Conservation (phyloP, 1,139 yeast genomes). For the Lodderomyces metapsilosis region DNA sequence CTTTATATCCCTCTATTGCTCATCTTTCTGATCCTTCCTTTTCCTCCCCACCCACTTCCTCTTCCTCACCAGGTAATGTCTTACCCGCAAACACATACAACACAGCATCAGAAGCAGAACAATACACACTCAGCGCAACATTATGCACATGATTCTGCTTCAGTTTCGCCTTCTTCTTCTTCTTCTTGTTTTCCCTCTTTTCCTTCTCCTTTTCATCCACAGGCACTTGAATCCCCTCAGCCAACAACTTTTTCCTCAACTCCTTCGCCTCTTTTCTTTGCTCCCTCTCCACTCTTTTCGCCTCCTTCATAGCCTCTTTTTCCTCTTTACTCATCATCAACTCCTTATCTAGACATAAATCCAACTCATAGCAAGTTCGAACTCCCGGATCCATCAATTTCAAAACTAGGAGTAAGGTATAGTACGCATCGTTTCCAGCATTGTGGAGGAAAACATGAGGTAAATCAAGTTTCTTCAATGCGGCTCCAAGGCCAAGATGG, state of each 20-base stretch:
- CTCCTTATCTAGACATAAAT: constrained; percentile 12
- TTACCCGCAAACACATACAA: constrained; percentile 1
- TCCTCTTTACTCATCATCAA: constrained; percentile 9
- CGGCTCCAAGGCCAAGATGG: constrained; percentile 49
- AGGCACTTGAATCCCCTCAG: too few species aligned
- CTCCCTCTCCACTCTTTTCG: not conserved
- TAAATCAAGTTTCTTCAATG: constrained; percentile 50
- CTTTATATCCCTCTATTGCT: too few species aligned
- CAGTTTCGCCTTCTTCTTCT: not conserved
- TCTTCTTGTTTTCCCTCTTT: not conserved
- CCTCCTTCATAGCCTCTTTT: constrained; percentile 6
- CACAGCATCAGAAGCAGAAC: not conserved
- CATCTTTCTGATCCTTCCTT: too few species aligned
- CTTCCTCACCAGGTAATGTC: not conserved
- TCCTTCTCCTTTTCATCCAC: not conserved
- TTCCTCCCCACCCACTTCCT: too few species aligned
- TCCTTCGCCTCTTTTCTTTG: not conserved
- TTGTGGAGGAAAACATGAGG: constrained; percentile 70
- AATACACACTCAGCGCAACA: not conserved
- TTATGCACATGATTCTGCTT: not conserved
- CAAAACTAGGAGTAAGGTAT: constrained; percentile 55
- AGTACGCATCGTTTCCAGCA: constrained; percentile 83
- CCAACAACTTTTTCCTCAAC: not conserved
- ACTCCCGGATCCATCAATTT: constrained; percentile 53
- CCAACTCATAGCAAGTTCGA: constrained; percentile 31